These are phyloP conservation scores for Leucoagaricus sp. DNA, from an alignment of 1,284 basidiomycete species.

Conservation along the genomic window DNA sequence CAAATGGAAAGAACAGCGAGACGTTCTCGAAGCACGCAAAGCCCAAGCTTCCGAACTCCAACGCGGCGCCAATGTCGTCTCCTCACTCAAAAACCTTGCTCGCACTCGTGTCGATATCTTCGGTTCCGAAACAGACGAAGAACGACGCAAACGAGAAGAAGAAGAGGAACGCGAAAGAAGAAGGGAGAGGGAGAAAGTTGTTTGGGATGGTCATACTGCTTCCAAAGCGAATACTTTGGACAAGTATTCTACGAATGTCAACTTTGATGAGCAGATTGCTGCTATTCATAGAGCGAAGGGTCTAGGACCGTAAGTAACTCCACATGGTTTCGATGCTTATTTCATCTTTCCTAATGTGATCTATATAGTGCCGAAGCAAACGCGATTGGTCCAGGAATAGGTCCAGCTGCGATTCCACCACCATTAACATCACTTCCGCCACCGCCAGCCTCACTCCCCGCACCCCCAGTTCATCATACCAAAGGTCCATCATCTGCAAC, in stretches of 20 bases:
- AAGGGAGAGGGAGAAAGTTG: slow-evolving; percentile 87
- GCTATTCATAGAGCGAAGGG: slow-evolving; percentile 90
- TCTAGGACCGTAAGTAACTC: slow-evolving; percentile 68
- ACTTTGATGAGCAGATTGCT: slow-evolving; percentile 93
- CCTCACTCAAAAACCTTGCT: slow-evolving; percentile 89
- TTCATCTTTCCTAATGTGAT: slow-evolving; percentile 3
- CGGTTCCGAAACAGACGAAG: slow-evolving; percentile 89
- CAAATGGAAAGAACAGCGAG: slow-evolving; percentile 94
- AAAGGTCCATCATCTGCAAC: slow-evolving; percentile 72
- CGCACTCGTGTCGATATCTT: slow-evolving; percentile 94
- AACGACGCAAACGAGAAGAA: slow-evolving; percentile 81
- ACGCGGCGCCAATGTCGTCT: slow-evolving; percentile 88
- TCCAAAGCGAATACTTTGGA: slow-evolving; percentile 86
- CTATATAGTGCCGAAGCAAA: slow-evolving; percentile 62
- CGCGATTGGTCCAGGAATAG: slow-evolving; percentile 83
- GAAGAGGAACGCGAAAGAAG: slow-evolving; percentile 78
- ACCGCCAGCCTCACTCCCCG: slow-evolving; percentile 64
- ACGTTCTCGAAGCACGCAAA: slow-evolving; percentile 83
- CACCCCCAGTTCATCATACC: slow-evolving; percentile 53
- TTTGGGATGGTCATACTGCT: slow-evolving; percentile 95
- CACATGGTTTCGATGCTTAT: slow-evolving; percentile 13
- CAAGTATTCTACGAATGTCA: slow-evolving; percentile 89
- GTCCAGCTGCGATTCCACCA: slow-evolving; percentile 70
- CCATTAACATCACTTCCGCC: slow-evolving; percentile 64
- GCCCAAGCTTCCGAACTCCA: slow-evolving; percentile 89